Evolutionary conservation across 2,329 filamentous ascomycete genomes (phyloP).

Genomic region (Alternaria rosae): DNA sequence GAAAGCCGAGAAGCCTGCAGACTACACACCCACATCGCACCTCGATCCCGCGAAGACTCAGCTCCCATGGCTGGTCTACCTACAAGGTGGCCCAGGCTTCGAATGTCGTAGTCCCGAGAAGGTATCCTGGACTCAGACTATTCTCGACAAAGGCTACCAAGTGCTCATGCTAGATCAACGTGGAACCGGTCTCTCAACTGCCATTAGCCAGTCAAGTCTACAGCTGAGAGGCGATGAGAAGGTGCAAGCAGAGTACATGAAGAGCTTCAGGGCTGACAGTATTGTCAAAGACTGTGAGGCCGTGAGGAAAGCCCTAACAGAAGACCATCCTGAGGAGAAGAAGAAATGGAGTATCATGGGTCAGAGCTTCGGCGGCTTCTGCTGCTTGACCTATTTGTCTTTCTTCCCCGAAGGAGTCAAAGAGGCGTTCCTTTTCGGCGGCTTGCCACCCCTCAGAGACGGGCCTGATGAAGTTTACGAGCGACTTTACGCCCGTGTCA

Average conservation of each 20-base stretch:
- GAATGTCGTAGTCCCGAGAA: conserved; percentile 78
- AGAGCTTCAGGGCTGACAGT: conserved; percentile 85
- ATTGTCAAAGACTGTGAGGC: conserved; percentile 91
- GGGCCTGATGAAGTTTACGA: conserved; percentile 78
- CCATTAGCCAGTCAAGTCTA: conserved; percentile 77
- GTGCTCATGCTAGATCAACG: conserved; percentile 87
- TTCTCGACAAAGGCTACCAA: conserved; percentile 84
- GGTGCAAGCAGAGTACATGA: conserved; percentile 81
- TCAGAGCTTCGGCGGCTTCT: conserved; percentile 93
- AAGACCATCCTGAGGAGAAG: conserved; percentile 71
- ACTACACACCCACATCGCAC: conserved; percentile 58
- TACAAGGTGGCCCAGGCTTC: conserved; percentile 87
- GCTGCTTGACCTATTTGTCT: conserved; percentile 82
- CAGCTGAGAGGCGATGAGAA: conserved; percentile 67
- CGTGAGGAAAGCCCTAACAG: conserved; percentile 76
- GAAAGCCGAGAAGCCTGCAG: conserved; percentile 70
- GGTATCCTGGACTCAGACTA: conserved; percentile 71
- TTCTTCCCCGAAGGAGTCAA: conserved; percentile 77
- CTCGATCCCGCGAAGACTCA: conserved; percentile 56
- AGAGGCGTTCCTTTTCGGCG: conserved; percentile 84
- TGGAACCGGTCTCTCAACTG: conserved; percentile 84
- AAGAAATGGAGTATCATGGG: conserved; percentile 86
- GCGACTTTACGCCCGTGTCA: conserved; percentile 72
- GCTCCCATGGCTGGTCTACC: conserved; percentile 70
- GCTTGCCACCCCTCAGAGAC: conserved; percentile 77